phyloP scores from a whole-genome alignment of 2,329 filamentous ascomycete species.

The Fusarium sp. region DNA sequence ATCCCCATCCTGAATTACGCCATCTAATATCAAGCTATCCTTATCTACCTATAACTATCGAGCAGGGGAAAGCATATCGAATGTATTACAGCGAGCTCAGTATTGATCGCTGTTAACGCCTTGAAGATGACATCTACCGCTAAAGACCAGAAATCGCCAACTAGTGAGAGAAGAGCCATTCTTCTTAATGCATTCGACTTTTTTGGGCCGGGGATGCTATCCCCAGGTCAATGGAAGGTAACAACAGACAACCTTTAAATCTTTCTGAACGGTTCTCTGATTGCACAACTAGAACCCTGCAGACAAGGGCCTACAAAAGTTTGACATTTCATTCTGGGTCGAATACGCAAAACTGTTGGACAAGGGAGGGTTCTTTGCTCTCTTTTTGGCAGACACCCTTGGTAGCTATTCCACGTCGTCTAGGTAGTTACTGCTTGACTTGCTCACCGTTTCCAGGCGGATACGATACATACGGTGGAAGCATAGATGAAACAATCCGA shows the following conservation, averaged over 20 bases:
- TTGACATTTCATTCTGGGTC: conserved; percentile 4
- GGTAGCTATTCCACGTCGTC: not conserved
- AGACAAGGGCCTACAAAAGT: not conserved
- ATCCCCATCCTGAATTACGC: not conserved
- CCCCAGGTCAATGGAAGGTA: conserved; percentile 1
- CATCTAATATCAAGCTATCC: not conserved
- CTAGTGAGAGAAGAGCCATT: not conserved
- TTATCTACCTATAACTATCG: not conserved
- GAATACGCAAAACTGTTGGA: conserved; percentile 3
- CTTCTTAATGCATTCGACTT: conserved; percentile 2
- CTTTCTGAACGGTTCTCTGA: not conserved
- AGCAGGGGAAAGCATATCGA: not conserved
- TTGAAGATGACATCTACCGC: not conserved
- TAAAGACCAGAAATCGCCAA: too few relatives aligned
- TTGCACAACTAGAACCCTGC: not conserved
- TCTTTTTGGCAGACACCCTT: conserved; percentile 2
- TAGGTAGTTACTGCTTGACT: accelerated
- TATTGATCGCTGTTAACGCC: too few relatives aligned
- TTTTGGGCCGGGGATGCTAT: conserved; percentile 1
- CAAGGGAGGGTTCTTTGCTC: not conserved
- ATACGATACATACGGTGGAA: conserved; percentile 1
- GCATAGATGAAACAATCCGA: not conserved
- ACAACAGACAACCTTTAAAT: accelerated
- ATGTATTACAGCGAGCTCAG: not conserved
- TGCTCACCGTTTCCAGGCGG: not conserved